These are phyloP conservation scores for Polyporus arcularius DNA, from an alignment of 768 basidiomycete species.

Conservation along the genomic window DNA sequence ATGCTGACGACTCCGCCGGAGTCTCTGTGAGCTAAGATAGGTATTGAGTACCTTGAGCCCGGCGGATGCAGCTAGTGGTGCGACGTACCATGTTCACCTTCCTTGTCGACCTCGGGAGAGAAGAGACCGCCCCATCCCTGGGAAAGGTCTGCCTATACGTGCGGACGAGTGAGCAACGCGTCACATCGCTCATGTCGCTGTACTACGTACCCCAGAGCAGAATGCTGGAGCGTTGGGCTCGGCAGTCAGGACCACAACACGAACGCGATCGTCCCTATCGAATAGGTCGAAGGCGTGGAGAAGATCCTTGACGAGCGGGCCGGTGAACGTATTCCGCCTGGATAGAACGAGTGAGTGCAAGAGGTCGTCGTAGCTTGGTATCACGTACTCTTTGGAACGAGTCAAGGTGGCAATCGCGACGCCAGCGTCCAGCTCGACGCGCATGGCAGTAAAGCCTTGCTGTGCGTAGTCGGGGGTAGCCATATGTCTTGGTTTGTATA, in stretches of 20 bases:
- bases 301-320: constrained; percentile 38
- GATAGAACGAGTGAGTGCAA: neutral
- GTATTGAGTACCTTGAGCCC: too few species aligned
- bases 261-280: constrained; percentile 55
- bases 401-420: constrained; percentile 49
- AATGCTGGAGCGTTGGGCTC: constrained; percentile 53
- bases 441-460: constrained; percentile 43
- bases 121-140: constrained; percentile 47
- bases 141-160: constrained; percentile 48
- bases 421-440: constrained; percentile 44
- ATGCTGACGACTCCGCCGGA: constrained; percentile 48
- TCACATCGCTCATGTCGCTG: neutral
- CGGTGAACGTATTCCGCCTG: constrained; percentile 49
- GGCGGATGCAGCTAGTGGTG: neutral
- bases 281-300: constrained; percentile 45
- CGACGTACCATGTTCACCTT: constrained; percentile 47
- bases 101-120: constrained; percentile 40
- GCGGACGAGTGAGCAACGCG: neutral
- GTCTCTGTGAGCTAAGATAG: constrained; percentile 46
- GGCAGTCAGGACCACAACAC: constrained; percentile 52
- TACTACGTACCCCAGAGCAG: constrained; percentile 51
- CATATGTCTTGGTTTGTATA: constrained; percentile 9
- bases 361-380: neutral
- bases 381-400: constrained; percentile 47
- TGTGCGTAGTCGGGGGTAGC: constrained; percentile 19